Evolutionary conservation across 345 rosid genomes (phyloP).

Genomic region (Hirschfeldia incana): DNA sequence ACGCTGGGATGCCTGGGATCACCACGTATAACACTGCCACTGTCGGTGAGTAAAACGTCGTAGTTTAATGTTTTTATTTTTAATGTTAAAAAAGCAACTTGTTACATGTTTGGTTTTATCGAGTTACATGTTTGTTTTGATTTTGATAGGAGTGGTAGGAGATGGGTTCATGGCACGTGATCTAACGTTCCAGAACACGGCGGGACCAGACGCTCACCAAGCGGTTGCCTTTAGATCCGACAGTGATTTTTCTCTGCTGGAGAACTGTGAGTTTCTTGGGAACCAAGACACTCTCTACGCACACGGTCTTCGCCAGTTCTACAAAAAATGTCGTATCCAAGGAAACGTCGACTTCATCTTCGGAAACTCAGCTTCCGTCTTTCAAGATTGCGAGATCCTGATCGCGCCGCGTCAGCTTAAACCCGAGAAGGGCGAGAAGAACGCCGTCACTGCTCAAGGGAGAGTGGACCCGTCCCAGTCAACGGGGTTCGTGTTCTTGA

Average conservation of each 20-base stretch:
- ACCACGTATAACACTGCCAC: constrained; percentile 79
- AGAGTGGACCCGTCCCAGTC: constrained; percentile 80
- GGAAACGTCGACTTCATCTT: constrained; percentile 96
- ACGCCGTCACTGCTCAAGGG: constrained; percentile 85
- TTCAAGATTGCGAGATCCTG: constrained; percentile 65
- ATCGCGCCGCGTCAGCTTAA: constrained; percentile 63
- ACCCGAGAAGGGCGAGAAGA: constrained; percentile 78
- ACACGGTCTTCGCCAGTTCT: constrained; percentile 83
- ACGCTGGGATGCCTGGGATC: constrained; percentile 59
- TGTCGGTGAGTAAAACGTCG: constrained; percentile 56
- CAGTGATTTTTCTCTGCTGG: constrained; percentile 69
- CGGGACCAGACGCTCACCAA: constrained; percentile 82
- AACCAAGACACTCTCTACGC: constrained; percentile 91
- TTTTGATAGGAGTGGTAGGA: constrained; percentile 68
- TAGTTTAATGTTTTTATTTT: background rate
- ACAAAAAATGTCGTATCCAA: constrained; percentile 71
- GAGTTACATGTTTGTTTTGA: background rate
- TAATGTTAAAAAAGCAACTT: background rate
- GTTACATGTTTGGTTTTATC: background rate
- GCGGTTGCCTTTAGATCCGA: constrained; percentile 94
- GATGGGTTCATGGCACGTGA: constrained; percentile 97
- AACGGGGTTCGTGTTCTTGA: constrained; percentile 69
- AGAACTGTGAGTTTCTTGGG: constrained; percentile 87
- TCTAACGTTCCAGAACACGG: constrained; percentile 76
- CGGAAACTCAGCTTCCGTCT: constrained; percentile 79